Evolutionary conservation across 257 asterid genomes (phyloP).

Genomic region (Plectranthus barbatus): DNA sequence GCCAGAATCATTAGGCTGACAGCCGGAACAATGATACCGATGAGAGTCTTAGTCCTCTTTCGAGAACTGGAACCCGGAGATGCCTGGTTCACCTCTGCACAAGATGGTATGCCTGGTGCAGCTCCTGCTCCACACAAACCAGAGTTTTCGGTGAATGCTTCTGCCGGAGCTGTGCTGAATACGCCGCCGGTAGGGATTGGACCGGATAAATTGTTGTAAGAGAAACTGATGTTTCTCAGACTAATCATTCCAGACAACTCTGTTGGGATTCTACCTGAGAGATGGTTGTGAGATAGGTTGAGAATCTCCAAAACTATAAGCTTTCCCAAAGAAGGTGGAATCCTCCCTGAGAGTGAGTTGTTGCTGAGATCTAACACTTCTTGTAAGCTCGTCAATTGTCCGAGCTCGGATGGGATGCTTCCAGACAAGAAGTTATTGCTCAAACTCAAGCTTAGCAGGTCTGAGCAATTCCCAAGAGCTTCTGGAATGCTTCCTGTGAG

Average conservation of each 20-base stretch:
- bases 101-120: conserved; percentile 42
- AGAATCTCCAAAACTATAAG: conserved; percentile 46
- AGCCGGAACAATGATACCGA: conserved; percentile 40
- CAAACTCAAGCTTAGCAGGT: conserved; percentile 40
- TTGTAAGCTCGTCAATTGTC: conserved; percentile 38
- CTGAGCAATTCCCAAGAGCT: conserved; percentile 31
- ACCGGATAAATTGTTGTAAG: conserved; percentile 62
- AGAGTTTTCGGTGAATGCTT: conserved; percentile 40
- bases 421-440: conserved; percentile 53
- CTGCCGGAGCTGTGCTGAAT: conserved; percentile 37
- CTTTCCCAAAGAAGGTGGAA: conserved; percentile 50
- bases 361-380: conserved; percentile 53
- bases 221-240: conserved; percentile 47
- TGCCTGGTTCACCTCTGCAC: conserved; percentile 13
- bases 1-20: conserved; percentile 35
- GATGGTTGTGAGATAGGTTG: conserved; percentile 53
- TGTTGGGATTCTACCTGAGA: conserved; percentile 62
- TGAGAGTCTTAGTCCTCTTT: conserved; percentile 33
- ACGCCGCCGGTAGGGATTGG: conserved; percentile 38
- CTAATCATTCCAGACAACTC: conserved; percentile 47
- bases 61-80: conserved; percentile 23
- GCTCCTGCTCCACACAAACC: conserved; percentile 68
- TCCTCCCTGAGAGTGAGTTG: conserved; percentile 50
- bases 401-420: conserved; percentile 45
- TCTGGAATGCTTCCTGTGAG: conserved; percentile 46